Conservation (phyloP, 1,284 basidiomycete genomes). For the Heimioporus retisporus region DNA sequence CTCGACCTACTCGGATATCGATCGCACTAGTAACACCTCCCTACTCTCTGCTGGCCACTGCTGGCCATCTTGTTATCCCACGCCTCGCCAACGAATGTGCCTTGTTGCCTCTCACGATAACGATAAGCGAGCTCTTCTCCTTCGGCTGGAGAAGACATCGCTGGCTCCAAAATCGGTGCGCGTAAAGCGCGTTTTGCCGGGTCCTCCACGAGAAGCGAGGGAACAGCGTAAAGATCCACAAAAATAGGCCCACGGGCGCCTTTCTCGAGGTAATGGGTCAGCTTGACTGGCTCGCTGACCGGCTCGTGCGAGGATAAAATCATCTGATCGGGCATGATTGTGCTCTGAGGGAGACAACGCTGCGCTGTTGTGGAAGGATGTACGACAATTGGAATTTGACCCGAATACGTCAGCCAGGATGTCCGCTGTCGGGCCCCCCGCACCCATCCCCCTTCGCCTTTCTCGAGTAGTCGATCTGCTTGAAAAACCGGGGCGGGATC, state of each 20-base stretch:
- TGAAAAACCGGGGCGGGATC: background rate
- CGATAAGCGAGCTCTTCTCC: conserved; percentile 27
- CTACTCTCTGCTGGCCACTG: no score
- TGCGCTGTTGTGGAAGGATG: background rate
- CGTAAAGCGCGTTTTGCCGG: conserved; percentile 16
- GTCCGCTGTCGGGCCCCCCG: conserved; percentile 12
- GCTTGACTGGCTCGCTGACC: no score
- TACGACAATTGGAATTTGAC: conserved; percentile 12
- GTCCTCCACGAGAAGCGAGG: conserved; percentile 7
- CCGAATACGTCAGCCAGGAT: conserved; percentile 7
- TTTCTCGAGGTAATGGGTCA: conserved; percentile 27
- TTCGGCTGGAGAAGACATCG: conserved; percentile 10
- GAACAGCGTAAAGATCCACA: conserved; percentile 21
- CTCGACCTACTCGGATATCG: no score
- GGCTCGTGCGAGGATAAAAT: conserved; percentile 7
- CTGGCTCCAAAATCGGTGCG: conserved; percentile 18
- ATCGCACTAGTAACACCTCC: no score
- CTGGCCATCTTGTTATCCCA: no score
- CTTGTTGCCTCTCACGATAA: conserved; percentile 12
- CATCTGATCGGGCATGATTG: conserved; percentile 10
- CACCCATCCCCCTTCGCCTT: conserved; percentile 29
- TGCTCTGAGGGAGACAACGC: background rate
- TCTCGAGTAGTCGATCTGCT: conserved; percentile 5
- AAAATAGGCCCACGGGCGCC: conserved; percentile 28
- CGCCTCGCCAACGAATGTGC: conserved; percentile 13